Conservation (phyloP, 495 filamentous ascomycete genomes). For the Stereocaulon alpinum region DNA sequence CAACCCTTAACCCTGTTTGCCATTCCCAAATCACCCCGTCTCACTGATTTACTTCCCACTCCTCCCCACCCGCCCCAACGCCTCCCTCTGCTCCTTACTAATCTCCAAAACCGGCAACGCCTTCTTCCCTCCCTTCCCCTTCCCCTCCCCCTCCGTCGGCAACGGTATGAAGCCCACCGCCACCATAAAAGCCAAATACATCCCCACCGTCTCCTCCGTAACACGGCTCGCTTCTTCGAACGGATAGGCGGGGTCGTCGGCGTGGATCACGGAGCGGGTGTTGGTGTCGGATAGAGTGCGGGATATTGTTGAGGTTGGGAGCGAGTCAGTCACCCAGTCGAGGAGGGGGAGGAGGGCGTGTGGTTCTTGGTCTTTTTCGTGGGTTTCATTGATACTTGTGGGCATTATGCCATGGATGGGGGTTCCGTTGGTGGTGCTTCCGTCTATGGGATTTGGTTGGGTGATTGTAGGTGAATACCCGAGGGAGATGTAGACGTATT, state of each 20-base stretch:
- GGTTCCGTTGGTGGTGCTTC: background rate
- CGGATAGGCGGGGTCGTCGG: slow-evolving; percentile 45
- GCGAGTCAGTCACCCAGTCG: slow-evolving; percentile 71
- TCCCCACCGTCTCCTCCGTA: slow-evolving; percentile 55
- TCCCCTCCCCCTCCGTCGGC: slow-evolving; percentile 39
- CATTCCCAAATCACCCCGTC: no score
- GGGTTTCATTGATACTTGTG: slow-evolving; percentile 9
- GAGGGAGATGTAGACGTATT: no score
- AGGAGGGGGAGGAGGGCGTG: slow-evolving; percentile 56
- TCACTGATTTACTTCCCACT: no score
- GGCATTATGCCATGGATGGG: background rate
- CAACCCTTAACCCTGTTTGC: no score
- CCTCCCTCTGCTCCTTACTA: slow-evolving; percentile 42
- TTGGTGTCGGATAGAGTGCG: slow-evolving; percentile 74
- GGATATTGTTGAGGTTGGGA: slow-evolving; percentile 67
- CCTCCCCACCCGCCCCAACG: slow-evolving; percentile 38
- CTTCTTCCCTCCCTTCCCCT: slow-evolving; percentile 29
- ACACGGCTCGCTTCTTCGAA: slow-evolving; percentile 27
- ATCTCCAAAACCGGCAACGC: slow-evolving; percentile 39
- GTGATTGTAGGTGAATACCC: slow-evolving; percentile 58
- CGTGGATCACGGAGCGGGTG: slow-evolving; percentile 49
- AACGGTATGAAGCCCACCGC: slow-evolving; percentile 57
- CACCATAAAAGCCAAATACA: slow-evolving; percentile 64
- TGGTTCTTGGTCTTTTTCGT: slow-evolving; percentile 15
- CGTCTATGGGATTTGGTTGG: no score